A percentile compares a stretch with the other conserved stretches of the same genome.
These are phyloP conservation scores for Lentinula boryana DNA, from an alignment of 768 basidiomycete genomes.

Conservation along the genomic window DNA sequence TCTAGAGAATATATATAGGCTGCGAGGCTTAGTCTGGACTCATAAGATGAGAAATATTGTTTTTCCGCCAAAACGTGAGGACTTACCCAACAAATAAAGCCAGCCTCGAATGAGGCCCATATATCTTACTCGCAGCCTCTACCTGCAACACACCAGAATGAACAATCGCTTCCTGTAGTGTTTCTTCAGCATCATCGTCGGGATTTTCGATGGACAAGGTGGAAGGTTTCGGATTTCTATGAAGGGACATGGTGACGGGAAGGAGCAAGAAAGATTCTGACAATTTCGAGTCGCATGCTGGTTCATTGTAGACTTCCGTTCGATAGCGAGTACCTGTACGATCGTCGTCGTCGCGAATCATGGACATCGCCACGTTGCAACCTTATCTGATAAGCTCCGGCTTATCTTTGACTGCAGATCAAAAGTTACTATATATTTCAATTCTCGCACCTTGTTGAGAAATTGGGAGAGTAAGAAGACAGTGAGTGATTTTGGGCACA, in stretches of 20 bases:
- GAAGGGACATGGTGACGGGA: background rate
- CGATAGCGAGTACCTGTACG: too few species aligned
- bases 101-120: conserved; percentile 52
- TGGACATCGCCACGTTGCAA: too few species aligned
- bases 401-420: too few species aligned
- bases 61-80: too few species aligned
- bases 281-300: too few species aligned
- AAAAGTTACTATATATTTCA: too few species aligned
- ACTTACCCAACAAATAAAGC: conserved; percentile 52
- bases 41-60: background rate
- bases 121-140: conserved; percentile 45
- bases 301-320: too few species aligned
- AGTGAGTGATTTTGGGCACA: too few species aligned
- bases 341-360: too few species aligned
- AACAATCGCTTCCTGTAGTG: conserved; percentile 15
- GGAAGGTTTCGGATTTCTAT: background rate
- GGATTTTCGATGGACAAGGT: background rate
- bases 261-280: background rate
- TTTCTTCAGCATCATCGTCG: background rate
- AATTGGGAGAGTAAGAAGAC: too few species aligned
- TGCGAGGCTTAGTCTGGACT: conserved; percentile 49
- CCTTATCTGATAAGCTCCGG: too few species aligned
- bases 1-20: conserved; percentile 78
- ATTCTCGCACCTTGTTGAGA: too few species aligned
- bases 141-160: conserved; percentile 40